Conservation (phyloP, 768 basidiomycete species). For the Russula griseocarnosa region DNA sequence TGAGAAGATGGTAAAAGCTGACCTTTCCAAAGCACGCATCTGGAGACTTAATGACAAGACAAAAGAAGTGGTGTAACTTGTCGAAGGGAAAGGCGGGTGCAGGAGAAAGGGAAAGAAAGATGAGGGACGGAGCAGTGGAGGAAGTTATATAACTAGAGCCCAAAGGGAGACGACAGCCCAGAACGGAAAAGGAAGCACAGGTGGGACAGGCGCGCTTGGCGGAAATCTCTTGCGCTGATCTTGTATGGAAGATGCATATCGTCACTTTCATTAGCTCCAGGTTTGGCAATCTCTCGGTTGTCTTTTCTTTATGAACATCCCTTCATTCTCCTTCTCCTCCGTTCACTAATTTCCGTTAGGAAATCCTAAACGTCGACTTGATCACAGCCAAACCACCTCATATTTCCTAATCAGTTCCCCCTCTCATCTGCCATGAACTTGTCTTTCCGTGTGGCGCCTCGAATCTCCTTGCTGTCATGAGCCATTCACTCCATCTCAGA, state of each 20-base stretch:
- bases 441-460: not conserved
- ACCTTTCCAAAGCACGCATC: conserved; percentile 23
- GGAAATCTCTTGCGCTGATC: conserved; percentile 29
- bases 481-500: conserved; percentile 1
- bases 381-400: conserved; percentile 19
- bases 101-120: conserved; percentile 25
- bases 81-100: conserved; percentile 16
- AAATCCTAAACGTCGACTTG: conserved; percentile 5
- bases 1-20: conserved; percentile 9
- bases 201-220: conserved; percentile 15
- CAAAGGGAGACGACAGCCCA: conserved; percentile 31
- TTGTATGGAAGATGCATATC: conserved; percentile 27
- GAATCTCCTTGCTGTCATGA: conserved; percentile 1
- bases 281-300: conserved; percentile 19
- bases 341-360: conserved; percentile 18
- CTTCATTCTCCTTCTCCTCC: not conserved
- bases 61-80: conserved; percentile 13
- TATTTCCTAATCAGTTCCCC: conserved; percentile 20
- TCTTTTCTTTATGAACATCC: conserved; percentile 6
- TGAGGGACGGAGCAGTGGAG: conserved; percentile 18
- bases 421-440: conserved; percentile 2
- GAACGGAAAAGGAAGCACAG: conserved; percentile 27
- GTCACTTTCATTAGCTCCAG: conserved; percentile 23
- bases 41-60: not conserved
- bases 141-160: conserved; percentile 26